Percentiles rank a stretch among this genome's conserved stretches.
phyloP scores from a whole-genome alignment of 441 rosid species.

The Arabidopsis lyrata region DNA sequence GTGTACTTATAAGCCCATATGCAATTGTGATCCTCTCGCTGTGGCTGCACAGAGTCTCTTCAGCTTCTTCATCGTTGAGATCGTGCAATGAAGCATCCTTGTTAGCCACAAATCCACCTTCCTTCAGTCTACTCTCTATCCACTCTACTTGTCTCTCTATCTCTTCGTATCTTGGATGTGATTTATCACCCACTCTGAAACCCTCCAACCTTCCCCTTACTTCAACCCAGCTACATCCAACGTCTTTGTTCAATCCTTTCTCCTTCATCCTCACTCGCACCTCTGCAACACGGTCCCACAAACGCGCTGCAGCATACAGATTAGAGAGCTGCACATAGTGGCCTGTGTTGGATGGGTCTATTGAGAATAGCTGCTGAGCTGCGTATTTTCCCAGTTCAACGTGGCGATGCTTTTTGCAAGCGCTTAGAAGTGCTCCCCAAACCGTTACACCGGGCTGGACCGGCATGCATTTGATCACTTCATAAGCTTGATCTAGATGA shows the following conservation, averaged over 20 bases:
- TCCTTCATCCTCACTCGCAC: conserved; percentile 67
- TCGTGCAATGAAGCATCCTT: conserved; percentile 68
- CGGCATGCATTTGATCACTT: conserved; percentile 66
- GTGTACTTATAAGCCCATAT: conserved; percentile 73
- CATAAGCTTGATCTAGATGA: conserved; percentile 61
- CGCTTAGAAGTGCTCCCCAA: conserved; percentile 83
- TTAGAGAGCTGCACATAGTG: conserved; percentile 85
- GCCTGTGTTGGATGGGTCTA: conserved; percentile 73
- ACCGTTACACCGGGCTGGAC: conserved; percentile 70
- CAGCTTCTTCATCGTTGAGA: conserved; percentile 69
- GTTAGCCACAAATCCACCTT: conserved; percentile 62
- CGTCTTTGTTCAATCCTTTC: conserved; percentile 68
- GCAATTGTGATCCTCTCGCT: conserved; percentile 85
- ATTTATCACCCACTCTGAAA: conserved; percentile 72
- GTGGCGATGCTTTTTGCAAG: conserved; percentile 72
- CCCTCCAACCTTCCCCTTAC: conserved; percentile 63
- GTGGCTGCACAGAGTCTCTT: conserved; percentile 70
- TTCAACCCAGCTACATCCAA: conserved; percentile 73
- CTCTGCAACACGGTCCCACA: conserved; percentile 71
- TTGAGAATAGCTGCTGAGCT: conserved; percentile 65
- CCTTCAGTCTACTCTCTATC: conserved; percentile 67
- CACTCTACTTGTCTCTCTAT: conserved; percentile 58
- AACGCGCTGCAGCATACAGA: conserved; percentile 73
- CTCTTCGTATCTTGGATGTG: conserved; percentile 64
- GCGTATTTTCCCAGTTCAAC: conserved; percentile 74